Evolutionary conservation across 768 basidiomycete genomes (phyloP).

Genomic region (Calocera viscosa): DNA sequence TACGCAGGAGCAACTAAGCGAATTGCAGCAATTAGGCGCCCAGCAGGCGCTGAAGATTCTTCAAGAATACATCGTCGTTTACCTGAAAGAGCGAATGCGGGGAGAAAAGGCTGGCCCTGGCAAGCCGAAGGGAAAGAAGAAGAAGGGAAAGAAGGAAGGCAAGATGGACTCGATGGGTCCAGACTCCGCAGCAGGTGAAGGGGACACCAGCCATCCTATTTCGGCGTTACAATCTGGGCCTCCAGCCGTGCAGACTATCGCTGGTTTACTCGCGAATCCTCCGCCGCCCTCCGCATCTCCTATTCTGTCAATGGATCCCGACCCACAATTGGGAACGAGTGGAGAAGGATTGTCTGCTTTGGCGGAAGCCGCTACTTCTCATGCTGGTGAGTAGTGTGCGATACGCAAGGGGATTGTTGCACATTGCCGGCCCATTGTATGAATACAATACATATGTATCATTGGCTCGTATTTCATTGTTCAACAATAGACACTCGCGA

Average conservation of each 20-base stretch:
- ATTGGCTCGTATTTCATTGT: too few species aligned
- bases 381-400: too few species aligned
- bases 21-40: conserved; percentile 68
- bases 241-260: background rate
- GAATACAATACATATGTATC: too few species aligned
- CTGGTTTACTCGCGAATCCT: background rate
- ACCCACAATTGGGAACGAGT: background rate
- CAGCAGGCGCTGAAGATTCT: conserved; percentile 68
- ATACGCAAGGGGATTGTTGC: too few species aligned
- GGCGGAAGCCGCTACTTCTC: background rate
- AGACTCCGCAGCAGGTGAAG: background rate
- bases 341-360: background rate
- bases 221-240: background rate
- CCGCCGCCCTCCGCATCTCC: background rate
- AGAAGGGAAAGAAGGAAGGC: background rate
- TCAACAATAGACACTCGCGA: too few species aligned
- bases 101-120: conserved; percentile 24
- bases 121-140: conserved; percentile 4
- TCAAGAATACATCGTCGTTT: conserved; percentile 73
- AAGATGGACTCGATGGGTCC: background rate
- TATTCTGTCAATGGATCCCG: background rate
- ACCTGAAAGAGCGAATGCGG: conserved; percentile 60
- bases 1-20: conserved; percentile 55
- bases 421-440: too few species aligned
- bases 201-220: background rate